Conservation (phyloP, 257 asterid genomes). For the Datura wrightii region DNA sequence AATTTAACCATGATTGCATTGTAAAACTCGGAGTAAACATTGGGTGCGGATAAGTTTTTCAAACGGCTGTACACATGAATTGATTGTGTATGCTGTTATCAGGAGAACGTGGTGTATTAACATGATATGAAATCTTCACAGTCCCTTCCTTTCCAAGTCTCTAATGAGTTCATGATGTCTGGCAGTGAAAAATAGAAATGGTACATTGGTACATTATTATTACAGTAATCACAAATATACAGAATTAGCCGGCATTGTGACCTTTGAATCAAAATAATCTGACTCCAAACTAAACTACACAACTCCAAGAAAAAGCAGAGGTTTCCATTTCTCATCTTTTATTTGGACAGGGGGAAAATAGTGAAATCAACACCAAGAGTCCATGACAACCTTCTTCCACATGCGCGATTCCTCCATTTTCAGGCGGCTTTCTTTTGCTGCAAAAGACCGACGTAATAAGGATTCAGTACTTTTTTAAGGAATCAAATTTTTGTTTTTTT, state of each 20-base stretch:
- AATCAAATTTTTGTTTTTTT: not conserved
- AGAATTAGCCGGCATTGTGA: slow-evolving; percentile 42
- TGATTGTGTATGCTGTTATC: not conserved
- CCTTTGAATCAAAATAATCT: slow-evolving; percentile 42
- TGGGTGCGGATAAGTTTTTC: not conserved
- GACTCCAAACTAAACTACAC: slow-evolving; percentile 52
- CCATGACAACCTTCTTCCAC: slow-evolving; percentile 34
- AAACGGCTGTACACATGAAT: not conserved
- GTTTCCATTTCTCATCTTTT: slow-evolving; percentile 37
- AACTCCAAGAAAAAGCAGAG: slow-evolving; percentile 34
- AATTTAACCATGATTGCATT: not conserved
- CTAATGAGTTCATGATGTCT: slow-evolving; percentile 4
- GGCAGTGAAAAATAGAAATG: slow-evolving; percentile 37
- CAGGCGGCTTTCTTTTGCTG: slow-evolving; percentile 86
- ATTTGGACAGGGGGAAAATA: slow-evolving; percentile 28
- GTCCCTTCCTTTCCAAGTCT: not conserved
- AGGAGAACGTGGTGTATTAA: slow-evolving; percentile 5
- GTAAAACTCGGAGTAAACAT: not conserved
- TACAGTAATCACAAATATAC: slow-evolving; percentile 47
- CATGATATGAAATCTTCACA: not conserved
- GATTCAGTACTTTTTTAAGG: not conserved
- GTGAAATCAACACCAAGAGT: slow-evolving; percentile 43
- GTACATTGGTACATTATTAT: slow-evolving; percentile 51
- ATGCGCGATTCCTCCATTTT: slow-evolving; percentile 40
- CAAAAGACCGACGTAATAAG: not conserved